Evolutionary conservation across 345 rosid species (phyloP).

Genomic region (Barbarea vulgaris): DNA sequence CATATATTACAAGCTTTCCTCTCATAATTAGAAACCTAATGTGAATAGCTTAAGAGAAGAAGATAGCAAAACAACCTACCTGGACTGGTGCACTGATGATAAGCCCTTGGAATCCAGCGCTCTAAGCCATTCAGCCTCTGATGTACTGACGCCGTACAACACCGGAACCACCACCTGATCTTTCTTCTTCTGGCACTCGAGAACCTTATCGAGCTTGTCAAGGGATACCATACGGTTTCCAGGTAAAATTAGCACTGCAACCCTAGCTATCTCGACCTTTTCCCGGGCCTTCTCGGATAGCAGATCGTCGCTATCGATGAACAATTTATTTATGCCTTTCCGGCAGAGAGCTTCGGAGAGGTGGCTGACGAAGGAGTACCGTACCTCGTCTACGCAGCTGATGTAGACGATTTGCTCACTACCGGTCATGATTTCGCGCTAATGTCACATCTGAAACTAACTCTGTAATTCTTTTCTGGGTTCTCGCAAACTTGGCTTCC

Average conservation of each 20-base stretch:
- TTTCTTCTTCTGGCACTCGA: neutral
- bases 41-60: too few relatives aligned
- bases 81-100: neutral
- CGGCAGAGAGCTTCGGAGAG: slow-evolving; percentile 9
- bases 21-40: too few relatives aligned
- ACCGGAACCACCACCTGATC: slow-evolving; percentile 21
- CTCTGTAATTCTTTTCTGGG: too few relatives aligned
- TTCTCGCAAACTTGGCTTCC: too few relatives aligned
- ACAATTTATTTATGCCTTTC: neutral
- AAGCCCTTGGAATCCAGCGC: neutral
- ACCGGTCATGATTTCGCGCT: too few relatives aligned
- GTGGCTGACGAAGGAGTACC: slow-evolving; percentile 24
- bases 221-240: neutral
- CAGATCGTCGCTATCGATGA: neutral
- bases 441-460: too few relatives aligned
- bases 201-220: neutral
- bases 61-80: neutral
- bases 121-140: neutral
- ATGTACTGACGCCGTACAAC: neutral
- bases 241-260: slow-evolving; percentile 16
- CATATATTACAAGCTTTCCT: too few relatives aligned
- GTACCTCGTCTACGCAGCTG: slow-evolving; percentile 3
- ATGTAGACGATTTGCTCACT: slow-evolving; percentile 4
- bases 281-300: neutral
- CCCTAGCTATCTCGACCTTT: neutral